phyloP scores from a whole-genome alignment of 148 eudicot species.

The Selenicereus undatus region DNA sequence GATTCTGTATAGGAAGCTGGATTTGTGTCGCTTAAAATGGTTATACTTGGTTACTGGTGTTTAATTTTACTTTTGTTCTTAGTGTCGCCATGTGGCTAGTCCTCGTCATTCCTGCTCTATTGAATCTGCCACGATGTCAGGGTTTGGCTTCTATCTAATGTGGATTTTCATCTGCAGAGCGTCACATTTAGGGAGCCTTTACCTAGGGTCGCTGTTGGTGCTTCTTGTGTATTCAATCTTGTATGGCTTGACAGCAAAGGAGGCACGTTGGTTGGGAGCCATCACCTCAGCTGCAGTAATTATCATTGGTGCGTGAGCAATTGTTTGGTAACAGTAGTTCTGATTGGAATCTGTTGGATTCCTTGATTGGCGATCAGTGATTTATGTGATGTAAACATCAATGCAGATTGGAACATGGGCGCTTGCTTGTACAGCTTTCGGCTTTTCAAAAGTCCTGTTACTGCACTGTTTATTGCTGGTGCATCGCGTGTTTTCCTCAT shows the following conservation, averaged over 20 bases:
- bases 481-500: constrained; percentile 87
- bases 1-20: not conserved
- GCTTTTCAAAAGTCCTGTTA: constrained; percentile 83
- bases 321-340: not conserved
- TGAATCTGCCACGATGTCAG: constrained; percentile 4
- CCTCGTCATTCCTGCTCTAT: not conserved
- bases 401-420: constrained; percentile 96
- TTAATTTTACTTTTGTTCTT: not conserved
- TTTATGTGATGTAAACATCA: constrained; percentile 7
- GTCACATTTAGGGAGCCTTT: constrained; percentile 82
- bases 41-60: not conserved
- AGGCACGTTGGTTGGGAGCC: constrained; percentile 89
- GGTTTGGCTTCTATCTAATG: constrained; percentile 11
- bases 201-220: constrained; percentile 74
- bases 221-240: constrained; percentile 81
- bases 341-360: not conserved
- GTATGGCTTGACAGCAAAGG: constrained; percentile 91
- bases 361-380: not conserved
- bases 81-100: not conserved
- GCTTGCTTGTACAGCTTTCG: constrained; percentile 92
- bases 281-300: constrained; percentile 92
- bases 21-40: not conserved
- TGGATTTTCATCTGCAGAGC: constrained; percentile 51
- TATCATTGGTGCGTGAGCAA: constrained; percentile 65
- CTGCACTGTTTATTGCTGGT: constrained; percentile 91